phyloP scores from a whole-genome alignment of 208 protist species.

The Trypanosoma caninum region DNA sequence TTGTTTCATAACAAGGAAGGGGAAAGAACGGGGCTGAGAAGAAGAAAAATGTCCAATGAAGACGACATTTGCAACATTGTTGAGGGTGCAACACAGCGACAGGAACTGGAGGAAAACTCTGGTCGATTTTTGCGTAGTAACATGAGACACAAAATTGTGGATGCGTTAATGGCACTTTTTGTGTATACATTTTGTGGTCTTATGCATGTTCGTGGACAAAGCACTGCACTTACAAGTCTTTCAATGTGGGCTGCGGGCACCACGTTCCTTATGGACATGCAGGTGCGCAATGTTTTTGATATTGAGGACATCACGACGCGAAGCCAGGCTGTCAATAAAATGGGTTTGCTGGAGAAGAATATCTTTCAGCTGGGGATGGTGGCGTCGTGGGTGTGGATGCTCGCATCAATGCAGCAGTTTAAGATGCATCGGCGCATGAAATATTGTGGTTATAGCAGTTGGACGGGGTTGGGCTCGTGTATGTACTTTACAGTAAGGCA shows the following conservation, averaged over 20 bases:
- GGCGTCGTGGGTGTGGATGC: constrained; percentile 81
- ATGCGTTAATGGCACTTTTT: constrained; percentile 40
- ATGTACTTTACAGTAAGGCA: constrained; percentile 69
- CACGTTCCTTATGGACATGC: constrained; percentile 60
- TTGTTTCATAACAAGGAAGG: neutral
- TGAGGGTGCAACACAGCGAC: constrained; percentile 37
- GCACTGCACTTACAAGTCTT: constrained; percentile 61
- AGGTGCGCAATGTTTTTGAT: constrained; percentile 44
- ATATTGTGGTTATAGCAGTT: constrained; percentile 84
- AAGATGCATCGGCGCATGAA: constrained; percentile 59
- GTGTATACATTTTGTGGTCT: constrained; percentile 67
- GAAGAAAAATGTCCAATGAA: neutral
- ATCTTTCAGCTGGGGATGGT: constrained; percentile 61
- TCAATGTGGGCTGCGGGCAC: constrained; percentile 77
- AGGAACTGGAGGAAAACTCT: constrained; percentile 22
- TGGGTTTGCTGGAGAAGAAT: constrained; percentile 26
- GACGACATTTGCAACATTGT: constrained; percentile 48
- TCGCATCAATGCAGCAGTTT: constrained; percentile 79
- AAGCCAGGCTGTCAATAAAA: constrained; percentile 1
- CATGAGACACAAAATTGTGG: constrained; percentile 47
- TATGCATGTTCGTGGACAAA: constrained; percentile 70
- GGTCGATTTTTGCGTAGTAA: constrained; percentile 46
- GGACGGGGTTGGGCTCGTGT: constrained; percentile 53
- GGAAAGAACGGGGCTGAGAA: neutral
- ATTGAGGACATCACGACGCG: constrained; percentile 23